Percentiles rank a stretch among this genome's conserved stretches.
These are phyloP conservation scores for Candida methanosorbosa DNA, from an alignment of 805 yeast species.

Conservation along the genomic window DNA sequence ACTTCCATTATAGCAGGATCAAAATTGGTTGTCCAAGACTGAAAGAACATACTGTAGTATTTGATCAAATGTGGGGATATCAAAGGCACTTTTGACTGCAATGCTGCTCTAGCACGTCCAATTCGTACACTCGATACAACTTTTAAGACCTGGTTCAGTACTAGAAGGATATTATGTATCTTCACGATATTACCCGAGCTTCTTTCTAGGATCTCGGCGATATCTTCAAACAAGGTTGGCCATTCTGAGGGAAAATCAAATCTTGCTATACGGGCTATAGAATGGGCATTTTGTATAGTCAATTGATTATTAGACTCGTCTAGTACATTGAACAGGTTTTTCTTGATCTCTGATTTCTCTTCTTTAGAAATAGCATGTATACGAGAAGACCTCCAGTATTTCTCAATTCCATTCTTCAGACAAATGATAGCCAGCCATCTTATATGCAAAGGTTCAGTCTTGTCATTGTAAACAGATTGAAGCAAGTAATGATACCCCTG, in stretches of 20 bases:
- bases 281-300: conserved; percentile 76
- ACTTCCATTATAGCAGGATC: conserved; percentile 57
- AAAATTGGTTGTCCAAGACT: conserved; percentile 47
- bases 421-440: conserved; percentile 86
- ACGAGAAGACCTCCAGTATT: conserved; percentile 72
- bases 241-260: conserved; percentile 83
- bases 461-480: conserved; percentile 50
- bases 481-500: conserved; percentile 28
- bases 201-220: conserved; percentile 36
- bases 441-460: conserved; percentile 48
- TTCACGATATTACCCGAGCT: conserved; percentile 41
- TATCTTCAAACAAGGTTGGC: conserved; percentile 70
- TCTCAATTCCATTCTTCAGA: conserved; percentile 81
- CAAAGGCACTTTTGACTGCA: conserved; percentile 63
- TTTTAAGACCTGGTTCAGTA: conserved; percentile 74
- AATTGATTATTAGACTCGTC: conserved; percentile 69
- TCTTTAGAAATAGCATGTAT: conserved; percentile 43
- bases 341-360: conserved; percentile 60
- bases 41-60: conserved; percentile 51
- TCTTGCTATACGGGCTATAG: conserved; percentile 69
- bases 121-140: conserved; percentile 66
- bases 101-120: conserved; percentile 71
- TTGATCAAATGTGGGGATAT: conserved; percentile 52
- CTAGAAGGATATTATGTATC: conserved; percentile 53
- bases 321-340: conserved; percentile 44